A percentile compares a stretch with the other conserved stretches of the same genome.
Evolutionary conservation across 352 stramenopile genomes (phyloP).

Genomic region (Thalassiosira oceanica): DNA sequence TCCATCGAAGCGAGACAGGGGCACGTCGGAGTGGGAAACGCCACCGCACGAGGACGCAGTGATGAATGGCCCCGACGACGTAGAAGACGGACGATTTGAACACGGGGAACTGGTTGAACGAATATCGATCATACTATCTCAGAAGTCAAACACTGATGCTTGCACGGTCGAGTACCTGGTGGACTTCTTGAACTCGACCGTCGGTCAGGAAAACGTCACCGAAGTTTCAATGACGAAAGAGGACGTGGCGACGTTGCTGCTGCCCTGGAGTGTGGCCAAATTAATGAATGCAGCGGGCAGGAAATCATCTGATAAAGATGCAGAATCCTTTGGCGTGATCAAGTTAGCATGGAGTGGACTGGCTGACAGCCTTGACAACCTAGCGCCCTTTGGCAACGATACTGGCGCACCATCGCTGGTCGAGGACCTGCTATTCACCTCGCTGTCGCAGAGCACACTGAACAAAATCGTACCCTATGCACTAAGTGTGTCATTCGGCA

Average conservation of each 20-base stretch:
- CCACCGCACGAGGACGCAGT: too few relatives aligned
- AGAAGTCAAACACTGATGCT: too few relatives aligned
- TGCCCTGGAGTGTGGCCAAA: constrained; percentile 56
- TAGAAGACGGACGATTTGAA: too few relatives aligned
- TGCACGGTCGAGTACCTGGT: too few relatives aligned
- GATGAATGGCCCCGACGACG: too few relatives aligned
- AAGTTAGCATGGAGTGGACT: constrained; percentile 22
- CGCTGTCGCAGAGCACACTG: constrained; percentile 41
- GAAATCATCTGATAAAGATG: background rate
- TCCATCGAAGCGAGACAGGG: too few relatives aligned
- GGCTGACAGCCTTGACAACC: constrained; percentile 15
- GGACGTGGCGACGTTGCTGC: constrained; percentile 38
- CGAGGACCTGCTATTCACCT: constrained; percentile 23
- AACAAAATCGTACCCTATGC: constrained; percentile 53
- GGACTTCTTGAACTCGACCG: too few relatives aligned
- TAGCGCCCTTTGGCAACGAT: background rate
- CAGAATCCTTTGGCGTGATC: constrained; percentile 5
- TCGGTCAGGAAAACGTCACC: background rate
- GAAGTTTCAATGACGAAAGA: constrained; percentile 1
- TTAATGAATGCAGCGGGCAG: constrained; percentile 15
- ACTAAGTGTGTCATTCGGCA: constrained; percentile 12
- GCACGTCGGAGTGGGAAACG: too few relatives aligned
- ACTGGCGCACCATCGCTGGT: background rate
- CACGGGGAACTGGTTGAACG: too few relatives aligned
- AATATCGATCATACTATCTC: too few relatives aligned